Evolutionary conservation across 805 yeast species (phyloP).

Genomic region (Zygotorulaspora chibaensis): DNA sequence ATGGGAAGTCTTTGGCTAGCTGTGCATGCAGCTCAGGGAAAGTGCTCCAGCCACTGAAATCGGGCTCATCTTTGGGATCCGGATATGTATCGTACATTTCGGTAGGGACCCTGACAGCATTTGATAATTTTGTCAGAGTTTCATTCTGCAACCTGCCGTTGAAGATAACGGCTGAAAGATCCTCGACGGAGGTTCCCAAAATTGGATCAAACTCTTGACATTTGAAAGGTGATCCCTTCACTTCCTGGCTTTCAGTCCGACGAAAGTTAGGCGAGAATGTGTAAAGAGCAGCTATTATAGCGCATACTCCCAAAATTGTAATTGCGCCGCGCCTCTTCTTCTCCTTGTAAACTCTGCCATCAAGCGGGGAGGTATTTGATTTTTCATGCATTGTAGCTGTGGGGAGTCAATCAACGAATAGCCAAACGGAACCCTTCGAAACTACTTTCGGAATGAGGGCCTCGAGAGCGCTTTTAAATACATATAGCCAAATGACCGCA

Average conservation of each 20-base stretch:
- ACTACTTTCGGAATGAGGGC: too few species aligned
- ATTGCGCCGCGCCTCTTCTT: background rate
- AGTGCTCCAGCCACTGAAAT: constrained; percentile 36
- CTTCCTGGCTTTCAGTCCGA: background rate
- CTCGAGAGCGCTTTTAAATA: too few species aligned
- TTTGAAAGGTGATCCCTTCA: background rate
- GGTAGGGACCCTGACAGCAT: constrained; percentile 58
- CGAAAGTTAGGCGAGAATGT: background rate
- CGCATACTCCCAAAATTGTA: background rate
- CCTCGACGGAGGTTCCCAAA: constrained; percentile 4
- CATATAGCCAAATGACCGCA: too few species aligned
- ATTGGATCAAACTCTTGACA: constrained; percentile 14
- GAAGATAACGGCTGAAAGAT: constrained; percentile 11
- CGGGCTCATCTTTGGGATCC: constrained; percentile 46
- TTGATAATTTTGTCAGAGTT: constrained; percentile 43
- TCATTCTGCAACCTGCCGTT: constrained; percentile 34
- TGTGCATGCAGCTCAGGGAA: constrained; percentile 49
- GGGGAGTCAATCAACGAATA: too few species aligned
- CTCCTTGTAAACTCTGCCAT: background rate
- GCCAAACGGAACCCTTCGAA: too few species aligned
- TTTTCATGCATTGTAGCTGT: background rate
- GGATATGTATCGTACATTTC: constrained; percentile 49
- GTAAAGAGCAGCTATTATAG: background rate
- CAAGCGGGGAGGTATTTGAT: background rate
- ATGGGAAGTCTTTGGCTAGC: constrained; percentile 52